Evolutionary conservation across 257 asterid species (phyloP), one percentile per base, ranked within the genome.

Genomic region (Fraxinus anomala): DNA sequence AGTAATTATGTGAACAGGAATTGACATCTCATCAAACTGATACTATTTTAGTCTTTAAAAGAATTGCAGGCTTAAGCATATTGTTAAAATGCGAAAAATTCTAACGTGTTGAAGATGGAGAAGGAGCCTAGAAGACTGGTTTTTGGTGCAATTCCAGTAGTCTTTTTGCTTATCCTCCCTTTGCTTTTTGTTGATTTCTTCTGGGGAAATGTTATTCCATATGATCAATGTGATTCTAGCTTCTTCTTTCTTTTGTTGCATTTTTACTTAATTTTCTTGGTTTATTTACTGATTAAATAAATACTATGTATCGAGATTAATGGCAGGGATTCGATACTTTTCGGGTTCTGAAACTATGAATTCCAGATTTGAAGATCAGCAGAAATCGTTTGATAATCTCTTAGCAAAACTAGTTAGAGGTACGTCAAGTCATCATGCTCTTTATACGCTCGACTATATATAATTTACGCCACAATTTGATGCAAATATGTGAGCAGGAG

Each of bases 401-500:
- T 24, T 79, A 34, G 21, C 75, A 47, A 79, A 75, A 68, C 44
- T 79, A 44, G 75, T 79, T 2, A 67, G 79, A 79, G 82, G 82
- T 79, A 47, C 13, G 65, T 59, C 67, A 59, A 7, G 14, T 23
- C 26, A 54, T 54, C 65, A 1, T 54, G 26, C 30, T 8, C 30
- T 8, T 21, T 59, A 59, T n/a, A 5, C 28, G 3, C 67, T 59
- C 30, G 30, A 59, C 28, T n/a, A 17, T 54, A 54, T 54, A 56
- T 56, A 4, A 42, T 42, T 42, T 42, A 42, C 51, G 16, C 17
- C 17, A 44, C 56, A 47, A 47, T 14, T 47, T 16, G 47, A 28
- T 67, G 76, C 33, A 63, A 63, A 63, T 63, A 63, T 63, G 34
- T 24, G 17, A 63, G 24, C 81, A 87, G 90, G 87, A 28, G 75